Percentiles rank a stretch among this genome's conserved stretches.
These are phyloP conservation scores for Monilinia aucupariae DNA, from an alignment of 2,329 filamentous ascomycete genomes.

Conservation along the genomic window DNA sequence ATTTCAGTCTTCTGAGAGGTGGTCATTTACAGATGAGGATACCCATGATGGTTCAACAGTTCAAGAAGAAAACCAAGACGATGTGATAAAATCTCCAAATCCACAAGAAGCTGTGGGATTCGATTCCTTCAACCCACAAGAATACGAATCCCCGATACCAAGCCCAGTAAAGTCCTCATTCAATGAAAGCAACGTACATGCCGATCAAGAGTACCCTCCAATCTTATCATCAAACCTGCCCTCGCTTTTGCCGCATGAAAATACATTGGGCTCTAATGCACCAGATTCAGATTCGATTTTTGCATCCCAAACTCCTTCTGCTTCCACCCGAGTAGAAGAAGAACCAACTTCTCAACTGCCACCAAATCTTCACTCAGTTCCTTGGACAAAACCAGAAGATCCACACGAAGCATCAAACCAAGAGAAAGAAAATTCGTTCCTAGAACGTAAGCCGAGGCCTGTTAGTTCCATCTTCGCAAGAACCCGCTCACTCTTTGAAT, in stretches of 20 bases:
- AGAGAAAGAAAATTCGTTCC: neutral
- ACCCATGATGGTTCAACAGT: neutral
- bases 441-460: constrained; percentile 13
- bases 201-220: constrained; percentile 10
- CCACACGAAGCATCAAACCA: neutral
- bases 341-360: neutral
- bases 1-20: constrained; percentile 6
- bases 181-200: constrained; percentile 6
- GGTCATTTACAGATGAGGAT: constrained; percentile 4
- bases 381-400: neutral
- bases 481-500: constrained; percentile 31
- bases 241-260: neutral
- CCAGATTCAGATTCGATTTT: neutral
- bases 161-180: constrained; percentile 9
- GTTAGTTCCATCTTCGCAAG: constrained; percentile 26
- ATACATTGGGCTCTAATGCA: constrained; percentile 3
- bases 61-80: neutral
- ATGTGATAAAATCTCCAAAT: constrained; percentile 1
- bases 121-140: constrained; percentile 23
- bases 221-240: neutral
- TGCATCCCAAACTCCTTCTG: neutral
- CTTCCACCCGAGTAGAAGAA: neutral
- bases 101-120: constrained; percentile 22
- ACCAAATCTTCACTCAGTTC: constrained; percentile 1
- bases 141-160: constrained; percentile 18